Percentiles rank a stretch among this genome's conserved stretches.
phyloP scores from a whole-genome alignment of 257 asterid genomes.

The Fraxinus pennsylvanica region DNA sequence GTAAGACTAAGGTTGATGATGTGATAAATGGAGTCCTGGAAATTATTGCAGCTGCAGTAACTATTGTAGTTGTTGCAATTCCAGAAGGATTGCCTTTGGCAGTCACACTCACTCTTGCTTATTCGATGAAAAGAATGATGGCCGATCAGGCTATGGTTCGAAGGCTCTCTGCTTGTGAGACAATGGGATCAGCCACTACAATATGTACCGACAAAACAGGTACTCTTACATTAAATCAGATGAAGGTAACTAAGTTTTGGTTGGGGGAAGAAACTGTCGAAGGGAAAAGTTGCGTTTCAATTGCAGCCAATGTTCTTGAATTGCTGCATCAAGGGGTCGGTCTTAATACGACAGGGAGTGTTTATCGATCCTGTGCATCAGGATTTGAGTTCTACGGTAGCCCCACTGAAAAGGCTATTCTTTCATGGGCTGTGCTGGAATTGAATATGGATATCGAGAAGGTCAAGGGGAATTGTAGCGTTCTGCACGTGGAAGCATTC shows the following conservation, averaged over 20 bases:
- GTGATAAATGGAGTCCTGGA: constrained; percentile 47
- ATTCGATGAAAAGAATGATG: too few relatives aligned
- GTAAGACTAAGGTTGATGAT: constrained; percentile 36
- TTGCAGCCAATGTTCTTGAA: constrained; percentile 30
- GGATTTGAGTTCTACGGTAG: constrained; percentile 65
- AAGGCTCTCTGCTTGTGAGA: too few relatives aligned
- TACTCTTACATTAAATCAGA: constrained; percentile 27
- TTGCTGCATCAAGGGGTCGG: constrained; percentile 45
- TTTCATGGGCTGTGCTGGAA: constrained; percentile 67
- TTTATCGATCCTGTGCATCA: constrained; percentile 21
- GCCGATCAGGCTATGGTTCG: too few relatives aligned
- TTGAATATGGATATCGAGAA: constrained; percentile 60
- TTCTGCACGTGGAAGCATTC: constrained; percentile 64
- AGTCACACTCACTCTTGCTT: constrained; percentile 3
- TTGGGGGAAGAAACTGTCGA: constrained; percentile 31
- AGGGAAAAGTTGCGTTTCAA: background rate
- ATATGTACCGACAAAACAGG: too few relatives aligned
- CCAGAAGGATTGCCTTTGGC: constrained; percentile 65
- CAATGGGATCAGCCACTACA: too few relatives aligned
- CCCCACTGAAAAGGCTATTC: constrained; percentile 83
- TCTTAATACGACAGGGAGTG: constrained; percentile 54
- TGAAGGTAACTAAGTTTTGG: constrained; percentile 49
- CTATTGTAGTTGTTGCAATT: constrained; percentile 53
- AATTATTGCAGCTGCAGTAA: constrained; percentile 46
- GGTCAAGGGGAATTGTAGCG: constrained; percentile 27